Percentiles rank a stretch among this genome's conserved stretches.
These are phyloP conservation scores for Candida endomychidarum DNA, from an alignment of 805 yeast genomes.

Conservation along the genomic window DNA sequence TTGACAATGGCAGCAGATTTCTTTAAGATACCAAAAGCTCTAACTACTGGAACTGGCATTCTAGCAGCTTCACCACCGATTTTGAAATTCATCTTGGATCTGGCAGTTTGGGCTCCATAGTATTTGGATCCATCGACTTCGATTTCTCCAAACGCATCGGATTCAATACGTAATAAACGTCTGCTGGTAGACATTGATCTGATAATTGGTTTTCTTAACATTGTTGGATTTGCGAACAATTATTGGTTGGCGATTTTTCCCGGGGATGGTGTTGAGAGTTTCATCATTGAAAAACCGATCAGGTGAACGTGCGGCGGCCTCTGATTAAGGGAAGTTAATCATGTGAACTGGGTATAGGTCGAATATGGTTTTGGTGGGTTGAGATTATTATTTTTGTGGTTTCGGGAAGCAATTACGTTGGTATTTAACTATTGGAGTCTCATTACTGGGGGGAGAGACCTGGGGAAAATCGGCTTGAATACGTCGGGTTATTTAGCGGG, in stretches of 20 bases:
- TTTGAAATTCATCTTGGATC: constrained; percentile 91
- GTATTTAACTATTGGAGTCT: too few species aligned
- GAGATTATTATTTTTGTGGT: too few species aligned
- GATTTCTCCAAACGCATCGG: constrained; percentile 96
- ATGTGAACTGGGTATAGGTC: too few species aligned
- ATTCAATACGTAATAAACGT: constrained; percentile 60
- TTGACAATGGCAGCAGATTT: constrained; percentile 94
- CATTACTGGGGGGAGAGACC: too few species aligned
- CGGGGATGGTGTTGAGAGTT: too few species aligned
- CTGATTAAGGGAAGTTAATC: too few species aligned
- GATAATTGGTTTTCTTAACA: constrained; percentile 28
- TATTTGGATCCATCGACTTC: constrained; percentile 83
- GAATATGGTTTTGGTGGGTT: too few species aligned
- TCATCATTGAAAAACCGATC: too few species aligned
- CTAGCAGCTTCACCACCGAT: constrained; percentile 91
- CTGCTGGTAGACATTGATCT: constrained; percentile 34
- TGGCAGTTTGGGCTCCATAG: constrained; percentile 98
- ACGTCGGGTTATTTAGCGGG: too few species aligned
- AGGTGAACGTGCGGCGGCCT: too few species aligned
- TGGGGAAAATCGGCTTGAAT: too few species aligned
- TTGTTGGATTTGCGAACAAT: constrained; percentile 10
- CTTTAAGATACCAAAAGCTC: constrained; percentile 91
- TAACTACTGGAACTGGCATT: constrained; percentile 88
- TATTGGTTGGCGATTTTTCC: constrained; percentile 1
- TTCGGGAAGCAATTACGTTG: too few species aligned